These are phyloP conservation scores for Leishmania guyanensis DNA, from an alignment of 208 protist species.

Conservation along the genomic window DNA sequence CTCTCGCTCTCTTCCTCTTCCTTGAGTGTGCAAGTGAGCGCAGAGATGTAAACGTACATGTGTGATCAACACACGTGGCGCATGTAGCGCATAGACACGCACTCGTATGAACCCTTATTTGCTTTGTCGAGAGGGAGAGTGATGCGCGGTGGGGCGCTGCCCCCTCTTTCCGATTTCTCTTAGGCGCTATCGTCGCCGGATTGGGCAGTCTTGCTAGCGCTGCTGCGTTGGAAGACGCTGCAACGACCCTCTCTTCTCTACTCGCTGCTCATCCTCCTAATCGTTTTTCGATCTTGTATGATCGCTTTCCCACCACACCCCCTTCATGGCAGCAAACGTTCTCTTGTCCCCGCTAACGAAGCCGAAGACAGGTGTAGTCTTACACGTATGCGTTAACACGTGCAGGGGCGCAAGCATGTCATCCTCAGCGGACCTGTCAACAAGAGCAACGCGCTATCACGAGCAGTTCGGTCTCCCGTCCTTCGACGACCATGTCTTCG, in stretches of 20 bases:
- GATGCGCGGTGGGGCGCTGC: neutral
- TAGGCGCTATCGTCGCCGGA: neutral
- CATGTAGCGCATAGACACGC: neutral
- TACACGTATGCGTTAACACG: neutral
- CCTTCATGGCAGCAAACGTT: neutral
- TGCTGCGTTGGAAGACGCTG: neutral
- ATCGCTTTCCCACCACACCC: neutral
- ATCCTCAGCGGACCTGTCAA: neutral
- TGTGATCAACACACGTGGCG: neutral
- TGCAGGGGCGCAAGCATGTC: neutral
- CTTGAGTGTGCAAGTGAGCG: neutral
- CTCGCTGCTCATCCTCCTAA: neutral
- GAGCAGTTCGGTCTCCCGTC: slow-evolving; percentile 43
- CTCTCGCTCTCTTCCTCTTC: neutral
- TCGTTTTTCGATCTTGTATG: neutral
- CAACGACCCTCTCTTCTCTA: neutral
- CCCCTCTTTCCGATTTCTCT: neutral
- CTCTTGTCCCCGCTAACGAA: neutral
- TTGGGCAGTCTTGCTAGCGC: neutral
- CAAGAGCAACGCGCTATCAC: slow-evolving; percentile 21
- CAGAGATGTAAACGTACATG: neutral
- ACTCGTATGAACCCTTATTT: neutral
- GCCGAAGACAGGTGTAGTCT: neutral
- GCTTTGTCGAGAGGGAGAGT: neutral
- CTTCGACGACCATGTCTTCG: slow-evolving; percentile 51